Conservation (phyloP, 2,329 filamentous ascomycete genomes). For the Thielaviopsis populi region DNA sequence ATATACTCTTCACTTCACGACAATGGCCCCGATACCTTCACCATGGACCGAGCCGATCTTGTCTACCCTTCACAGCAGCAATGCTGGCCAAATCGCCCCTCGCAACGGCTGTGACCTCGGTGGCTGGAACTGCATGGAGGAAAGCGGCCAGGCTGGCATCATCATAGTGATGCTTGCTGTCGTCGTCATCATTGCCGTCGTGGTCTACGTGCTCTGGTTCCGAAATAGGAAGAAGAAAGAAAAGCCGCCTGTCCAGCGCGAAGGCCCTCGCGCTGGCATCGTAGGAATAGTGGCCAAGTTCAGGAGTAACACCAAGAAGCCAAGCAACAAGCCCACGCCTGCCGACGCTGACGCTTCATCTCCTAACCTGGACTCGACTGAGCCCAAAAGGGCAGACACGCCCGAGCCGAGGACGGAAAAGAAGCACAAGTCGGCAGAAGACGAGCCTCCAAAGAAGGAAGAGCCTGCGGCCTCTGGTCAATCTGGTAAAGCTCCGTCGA, state of each 20-base stretch:
- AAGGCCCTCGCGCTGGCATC: background rate
- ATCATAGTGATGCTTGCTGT: slow-evolving; percentile 6
- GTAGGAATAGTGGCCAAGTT: background rate
- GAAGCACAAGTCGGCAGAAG: background rate
- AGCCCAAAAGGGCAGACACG: background rate
- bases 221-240: background rate
- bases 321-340: background rate
- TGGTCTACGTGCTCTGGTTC: background rate
- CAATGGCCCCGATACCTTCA: background rate
- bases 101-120: slow-evolving; percentile 11
- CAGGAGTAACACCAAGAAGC: background rate
- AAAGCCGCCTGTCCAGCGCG: background rate
- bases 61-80: background rate
- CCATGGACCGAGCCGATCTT: background rate
- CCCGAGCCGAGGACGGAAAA: background rate
- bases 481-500: too few relatives aligned
- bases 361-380: background rate
- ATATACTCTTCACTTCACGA: background rate
- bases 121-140: slow-evolving; percentile 10
- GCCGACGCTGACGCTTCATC: background rate
- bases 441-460: background rate
- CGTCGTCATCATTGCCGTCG: background rate
- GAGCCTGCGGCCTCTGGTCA: background rate
- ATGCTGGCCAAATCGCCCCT: background rate
- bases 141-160: slow-evolving; percentile 5